phyloP scores from a whole-genome alignment of 2,329 filamentous ascomycete genomes.

The Fusarium sp. region DNA sequence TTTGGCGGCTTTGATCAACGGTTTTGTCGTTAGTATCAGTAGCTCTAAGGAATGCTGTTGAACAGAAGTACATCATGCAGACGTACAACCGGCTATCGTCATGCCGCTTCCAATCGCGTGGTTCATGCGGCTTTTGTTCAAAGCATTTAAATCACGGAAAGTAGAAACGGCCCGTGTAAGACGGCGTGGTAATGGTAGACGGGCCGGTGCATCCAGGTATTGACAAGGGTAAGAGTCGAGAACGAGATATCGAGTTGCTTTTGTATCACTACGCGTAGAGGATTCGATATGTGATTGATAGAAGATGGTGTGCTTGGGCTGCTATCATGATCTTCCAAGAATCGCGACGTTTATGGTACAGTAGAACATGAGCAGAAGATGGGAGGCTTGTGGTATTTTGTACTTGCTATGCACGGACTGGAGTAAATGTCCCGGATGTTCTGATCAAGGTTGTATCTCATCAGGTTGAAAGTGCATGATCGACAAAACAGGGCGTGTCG shows the following conservation, averaged over 20 bases:
- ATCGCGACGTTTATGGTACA: slow-evolving; percentile 11
- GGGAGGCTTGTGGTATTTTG: background rate
- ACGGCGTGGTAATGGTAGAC: slow-evolving; percentile 35
- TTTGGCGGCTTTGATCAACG: background rate
- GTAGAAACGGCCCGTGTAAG: slow-evolving; percentile 37
- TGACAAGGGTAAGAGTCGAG: slow-evolving; percentile 20
- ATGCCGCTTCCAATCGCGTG: slow-evolving; percentile 31
- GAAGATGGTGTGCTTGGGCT: background rate
- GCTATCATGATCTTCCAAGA: background rate
- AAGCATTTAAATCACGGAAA: slow-evolving; percentile 12
- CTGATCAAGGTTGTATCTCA: slow-evolving; percentile 4
- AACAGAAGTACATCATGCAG: background rate
- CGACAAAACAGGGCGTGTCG: slow-evolving; percentile 31
- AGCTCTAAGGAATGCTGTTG: background rate
- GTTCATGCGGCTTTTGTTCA: slow-evolving; percentile 36
- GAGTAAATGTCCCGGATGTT: background rate
- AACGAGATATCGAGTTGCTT: background rate
- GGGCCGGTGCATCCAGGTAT: slow-evolving; percentile 35
- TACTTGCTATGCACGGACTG: background rate
- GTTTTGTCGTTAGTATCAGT: background rate
- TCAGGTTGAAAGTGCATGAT: slow-evolving; percentile 36
- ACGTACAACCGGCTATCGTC: background rate
- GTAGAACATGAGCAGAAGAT: background rate
- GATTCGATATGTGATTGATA: slow-evolving; percentile 9
- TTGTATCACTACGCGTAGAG: background rate